phyloP scores from a whole-genome alignment of 1,284 basidiomycete species.

The Sphagnurus paluster region DNA sequence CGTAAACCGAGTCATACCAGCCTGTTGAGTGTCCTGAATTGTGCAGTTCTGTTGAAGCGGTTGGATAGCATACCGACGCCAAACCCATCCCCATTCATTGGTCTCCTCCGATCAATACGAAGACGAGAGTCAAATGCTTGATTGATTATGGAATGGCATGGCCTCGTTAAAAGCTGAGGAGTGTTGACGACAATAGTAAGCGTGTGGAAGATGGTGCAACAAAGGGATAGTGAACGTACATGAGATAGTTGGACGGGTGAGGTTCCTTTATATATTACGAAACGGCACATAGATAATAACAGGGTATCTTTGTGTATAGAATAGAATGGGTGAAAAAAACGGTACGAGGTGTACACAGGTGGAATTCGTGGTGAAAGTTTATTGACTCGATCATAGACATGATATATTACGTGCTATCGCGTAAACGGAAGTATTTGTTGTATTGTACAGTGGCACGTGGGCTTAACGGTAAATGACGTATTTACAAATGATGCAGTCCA shows the following conservation, averaged over 20 bases:
- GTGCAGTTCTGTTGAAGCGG: too few species aligned
- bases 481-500: constrained; percentile 3
- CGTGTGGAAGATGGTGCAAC: neutral
- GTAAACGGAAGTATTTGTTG: constrained; percentile 10
- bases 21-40: constrained; percentile 40
- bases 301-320: neutral
- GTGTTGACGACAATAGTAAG: constrained; percentile 7
- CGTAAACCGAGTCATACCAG: constrained; percentile 82
- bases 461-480: neutral
- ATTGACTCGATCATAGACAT: constrained; percentile 6
- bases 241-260: constrained; percentile 87
- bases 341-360: neutral
- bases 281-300: constrained; percentile 67
- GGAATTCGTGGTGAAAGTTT: neutral
- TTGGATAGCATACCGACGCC: constrained; percentile 77
- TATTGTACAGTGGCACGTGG: neutral
- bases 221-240: constrained; percentile 44
- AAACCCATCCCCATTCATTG: constrained; percentile 96
- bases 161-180: constrained; percentile 78
- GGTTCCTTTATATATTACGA: constrained; percentile 90
- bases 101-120: constrained; percentile 75
- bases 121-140: constrained; percentile 92
- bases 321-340: neutral
- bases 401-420: constrained; percentile 34
- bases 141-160: constrained; percentile 95